Evolutionary conservation across 2,329 filamentous ascomycete species (phyloP), one percentile per base, ranked within the genome.

Genomic region (Orbilia ellipsospora): DNA sequence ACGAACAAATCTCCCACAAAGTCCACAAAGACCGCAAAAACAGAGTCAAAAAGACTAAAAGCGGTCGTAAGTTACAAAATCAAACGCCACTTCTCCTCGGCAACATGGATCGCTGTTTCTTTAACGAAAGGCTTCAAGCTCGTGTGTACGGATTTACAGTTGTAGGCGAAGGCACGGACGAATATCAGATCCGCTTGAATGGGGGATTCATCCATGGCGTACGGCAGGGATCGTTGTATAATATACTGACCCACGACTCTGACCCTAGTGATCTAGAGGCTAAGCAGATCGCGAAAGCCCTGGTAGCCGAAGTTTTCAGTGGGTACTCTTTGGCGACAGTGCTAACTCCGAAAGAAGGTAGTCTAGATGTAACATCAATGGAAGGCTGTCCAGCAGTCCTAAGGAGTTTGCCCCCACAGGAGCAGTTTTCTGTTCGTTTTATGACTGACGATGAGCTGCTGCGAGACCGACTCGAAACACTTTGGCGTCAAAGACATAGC

Each of bases 121-220:
- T 48, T n/a, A 48, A 48, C 8, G 44, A 48, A 18, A 18, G 44
- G 13, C 44, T 48, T 18, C 44, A 48, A 13, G 44, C 16, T 48
- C 44, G 44, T 13, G 44, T 48, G 1, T 48, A 48, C 44, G 44
- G 44, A 48, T 48, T 48, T 48, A 48, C 44, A 48, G 44, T 48
- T 1, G 16, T 48, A 48, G 44, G 16, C 44, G 44, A n/a, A 48
- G 44, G 16, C 44, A 48, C 44, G 15, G 16, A 48, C 15, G 44
- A n/a, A 18, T 7, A n/a, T 48, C 15, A 6, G 44, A 48, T 48
- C 7, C 44, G 44, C 15, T 13, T 48, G 44, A 48, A 48, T 48
- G 44, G 44, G 8, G 44, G 44, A 6, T 18, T n/a, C 8, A 48
- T 48, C 44, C 44, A 48, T 7, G 44, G 44, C 16, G 44, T 48